A percentile compares a stretch with the other conserved stretches of the same genome.
phyloP scores from a whole-genome alignment of 768 basidiomycete species.

The Butyriboletus loyo region DNA sequence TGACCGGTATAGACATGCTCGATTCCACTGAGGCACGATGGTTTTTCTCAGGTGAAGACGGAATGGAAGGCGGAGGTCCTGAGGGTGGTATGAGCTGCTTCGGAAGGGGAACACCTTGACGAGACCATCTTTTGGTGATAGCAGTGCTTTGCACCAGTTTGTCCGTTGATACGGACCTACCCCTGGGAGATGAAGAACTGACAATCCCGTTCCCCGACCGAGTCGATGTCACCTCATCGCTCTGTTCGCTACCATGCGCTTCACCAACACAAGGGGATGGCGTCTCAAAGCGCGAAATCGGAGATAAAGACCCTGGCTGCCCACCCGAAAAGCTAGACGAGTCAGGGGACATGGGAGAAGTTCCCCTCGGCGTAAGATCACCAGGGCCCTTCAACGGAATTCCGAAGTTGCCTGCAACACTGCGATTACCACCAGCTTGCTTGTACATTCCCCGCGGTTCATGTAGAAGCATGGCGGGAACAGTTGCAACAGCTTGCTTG shows the following conservation, averaged over 20 bases:
- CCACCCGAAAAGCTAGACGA: slow-evolving; percentile 4
- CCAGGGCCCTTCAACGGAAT: slow-evolving; percentile 14
- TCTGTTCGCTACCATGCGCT: not conserved
- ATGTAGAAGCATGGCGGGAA: not conserved
- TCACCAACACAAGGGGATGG: slow-evolving; percentile 1
- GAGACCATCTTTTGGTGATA: slow-evolving; percentile 51
- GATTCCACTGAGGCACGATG: slow-evolving; percentile 25
- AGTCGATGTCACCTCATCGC: not conserved
- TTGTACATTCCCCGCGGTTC: slow-evolving; percentile 22
- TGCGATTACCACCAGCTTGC: slow-evolving; percentile 25
- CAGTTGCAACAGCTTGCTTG: slow-evolving; percentile 15
- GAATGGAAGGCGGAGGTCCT: slow-evolving; percentile 55
- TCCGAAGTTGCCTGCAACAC: slow-evolving; percentile 31
- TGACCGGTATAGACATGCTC: slow-evolving; percentile 27
- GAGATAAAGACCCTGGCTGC: slow-evolving; percentile 2
- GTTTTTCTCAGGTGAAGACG: slow-evolving; percentile 23
- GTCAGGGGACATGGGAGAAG: slow-evolving; percentile 5
- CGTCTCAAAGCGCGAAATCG: not conserved
- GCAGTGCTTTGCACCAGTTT: slow-evolving; percentile 16
- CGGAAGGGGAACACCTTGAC: slow-evolving; percentile 46
- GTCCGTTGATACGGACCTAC: slow-evolving; percentile 27
- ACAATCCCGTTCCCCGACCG: not conserved
- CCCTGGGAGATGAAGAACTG: not conserved
- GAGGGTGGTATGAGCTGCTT: slow-evolving; percentile 54
- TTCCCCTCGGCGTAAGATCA: slow-evolving; percentile 8